Evolutionary conservation across 345 rosid species (phyloP), one percentile per base, ranked within the genome.

Genomic region (Eutrema heterophyllum): DNA sequence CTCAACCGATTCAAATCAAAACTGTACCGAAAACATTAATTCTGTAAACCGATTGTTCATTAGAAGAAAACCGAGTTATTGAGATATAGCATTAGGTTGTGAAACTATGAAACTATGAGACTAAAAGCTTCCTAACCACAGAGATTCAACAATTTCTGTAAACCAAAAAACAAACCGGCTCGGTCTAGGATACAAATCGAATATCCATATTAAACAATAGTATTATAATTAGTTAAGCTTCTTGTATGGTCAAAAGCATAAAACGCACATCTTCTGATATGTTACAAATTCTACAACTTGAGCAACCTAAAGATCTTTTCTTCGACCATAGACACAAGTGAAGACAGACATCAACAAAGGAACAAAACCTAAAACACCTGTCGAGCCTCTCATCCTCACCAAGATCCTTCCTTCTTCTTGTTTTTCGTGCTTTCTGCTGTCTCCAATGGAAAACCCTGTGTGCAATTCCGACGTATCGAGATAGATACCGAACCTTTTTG

Each of bases 401-500:
- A 49, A 30, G 5, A 56, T 14, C 16, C 2, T 70, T 41, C 48
- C 68, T 45, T 66, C 67, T 49, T 67, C 38, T 13, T 67, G 4
- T 14, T 51, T 7, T 7, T 40, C 46, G 0, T 56, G 5, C 4
- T 50, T 50, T 41, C 50, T 51, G 32, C 18, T 5, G 32, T 6
- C 21, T 49, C 65, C 67, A 13, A 59, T 67, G 2, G 68, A 38
- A 48, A 70, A 64, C 16, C 80, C 76, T 24, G 80, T 64, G 39
- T 64, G 75, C 55, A 64, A 56, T 32, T 40, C 49, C 21, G 61
- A 21, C 36, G 69, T 63, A 55, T 70, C 75, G 14, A 77, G 60
- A 64, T 70, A 77, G 40, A 70, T 55, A 77, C 64, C 71, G 0
- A 70, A 57, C 67, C 40, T 39, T 39, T 56, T 64, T 15, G 69